Evolutionary conservation across 192 early-diverging fungal species (phyloP).

Genomic region (Chytriomyces sp.): DNA sequence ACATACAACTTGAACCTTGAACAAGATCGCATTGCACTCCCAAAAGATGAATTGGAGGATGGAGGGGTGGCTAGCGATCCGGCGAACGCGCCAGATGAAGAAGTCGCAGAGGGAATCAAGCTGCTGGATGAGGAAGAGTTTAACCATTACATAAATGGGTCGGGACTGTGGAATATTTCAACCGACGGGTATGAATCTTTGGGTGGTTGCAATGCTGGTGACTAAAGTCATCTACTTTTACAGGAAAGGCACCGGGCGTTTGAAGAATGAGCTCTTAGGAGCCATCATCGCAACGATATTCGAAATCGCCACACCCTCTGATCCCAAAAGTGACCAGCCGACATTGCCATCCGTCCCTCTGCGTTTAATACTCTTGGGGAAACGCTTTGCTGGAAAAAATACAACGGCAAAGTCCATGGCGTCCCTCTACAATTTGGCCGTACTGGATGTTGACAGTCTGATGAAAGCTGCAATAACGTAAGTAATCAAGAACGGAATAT

Average conservation of each 20-base stretch:
- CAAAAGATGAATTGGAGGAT: slow-evolving; percentile 5
- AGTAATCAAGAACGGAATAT: background rate
- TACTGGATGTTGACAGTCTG: slow-evolving; percentile 53
- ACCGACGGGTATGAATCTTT: slow-evolving; percentile 16
- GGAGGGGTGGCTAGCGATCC: background rate
- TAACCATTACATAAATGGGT: slow-evolving; percentile 55
- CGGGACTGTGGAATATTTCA: slow-evolving; percentile 49
- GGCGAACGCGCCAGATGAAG: background rate
- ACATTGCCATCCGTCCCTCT: slow-evolving; percentile 58
- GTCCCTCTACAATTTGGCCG: slow-evolving; percentile 39
- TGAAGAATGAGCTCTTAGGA: slow-evolving; percentile 51
- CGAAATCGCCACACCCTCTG: slow-evolving; percentile 52
- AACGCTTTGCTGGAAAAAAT: slow-evolving; percentile 58
- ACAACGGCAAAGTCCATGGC: slow-evolving; percentile 52
- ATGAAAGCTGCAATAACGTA: slow-evolving; percentile 58
- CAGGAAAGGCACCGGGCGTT: slow-evolving; percentile 18
- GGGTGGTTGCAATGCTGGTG: background rate
- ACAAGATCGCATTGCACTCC: slow-evolving; percentile 44
- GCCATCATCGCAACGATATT: slow-evolving; percentile 50
- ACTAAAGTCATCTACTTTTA: slow-evolving; percentile 17
- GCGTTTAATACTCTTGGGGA: slow-evolving; percentile 56
- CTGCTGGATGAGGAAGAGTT: slow-evolving; percentile 63
- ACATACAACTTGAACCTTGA: slow-evolving; percentile 48
- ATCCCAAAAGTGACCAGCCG: slow-evolving; percentile 36
- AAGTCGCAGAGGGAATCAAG: slow-evolving; percentile 44